Conservation (phyloP, 768 basidiomycete species). For the Ramaria sp. region DNA sequence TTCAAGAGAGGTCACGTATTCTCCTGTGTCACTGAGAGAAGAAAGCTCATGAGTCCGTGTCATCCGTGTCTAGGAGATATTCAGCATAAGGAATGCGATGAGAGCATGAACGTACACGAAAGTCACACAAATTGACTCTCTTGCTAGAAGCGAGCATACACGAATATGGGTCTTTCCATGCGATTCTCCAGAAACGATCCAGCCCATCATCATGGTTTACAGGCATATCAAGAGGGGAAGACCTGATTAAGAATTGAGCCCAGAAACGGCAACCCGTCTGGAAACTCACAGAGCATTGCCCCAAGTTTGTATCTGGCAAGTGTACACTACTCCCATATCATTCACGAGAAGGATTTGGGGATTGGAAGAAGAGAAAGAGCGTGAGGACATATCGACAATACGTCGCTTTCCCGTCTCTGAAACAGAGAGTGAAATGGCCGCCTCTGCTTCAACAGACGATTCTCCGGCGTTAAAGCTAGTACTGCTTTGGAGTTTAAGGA, state of each 20-base stretch:
- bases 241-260: not conserved
- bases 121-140: conserved; percentile 36
- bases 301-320: conserved; percentile 27
- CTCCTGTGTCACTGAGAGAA: conserved; percentile 11
- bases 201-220: not conserved
- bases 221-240: not conserved
- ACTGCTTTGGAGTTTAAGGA: conserved; percentile 23
- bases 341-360: conserved; percentile 35
- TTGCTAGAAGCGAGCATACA: conserved; percentile 40
- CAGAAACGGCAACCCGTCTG: not conserved
- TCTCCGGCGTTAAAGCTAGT: not conserved
- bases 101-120: conserved; percentile 35
- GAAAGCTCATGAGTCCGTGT: not conserved
- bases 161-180: conserved; percentile 23
- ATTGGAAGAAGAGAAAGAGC: conserved; percentile 17
- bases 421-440: not conserved
- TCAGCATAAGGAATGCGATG: conserved; percentile 3
- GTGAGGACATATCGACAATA: conserved; percentile 35
- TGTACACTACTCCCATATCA: conserved; percentile 41
- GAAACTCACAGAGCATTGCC: conserved; percentile 31
- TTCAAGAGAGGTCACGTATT: conserved; percentile 46
- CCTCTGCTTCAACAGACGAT: not conserved
- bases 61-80: conserved; percentile 20
- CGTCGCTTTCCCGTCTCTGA: conserved; percentile 23
- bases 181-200: conserved; percentile 44